phyloP scores from a whole-genome alignment of 2,329 filamentous ascomycete species.

The Coniochaeta sp. region DNA sequence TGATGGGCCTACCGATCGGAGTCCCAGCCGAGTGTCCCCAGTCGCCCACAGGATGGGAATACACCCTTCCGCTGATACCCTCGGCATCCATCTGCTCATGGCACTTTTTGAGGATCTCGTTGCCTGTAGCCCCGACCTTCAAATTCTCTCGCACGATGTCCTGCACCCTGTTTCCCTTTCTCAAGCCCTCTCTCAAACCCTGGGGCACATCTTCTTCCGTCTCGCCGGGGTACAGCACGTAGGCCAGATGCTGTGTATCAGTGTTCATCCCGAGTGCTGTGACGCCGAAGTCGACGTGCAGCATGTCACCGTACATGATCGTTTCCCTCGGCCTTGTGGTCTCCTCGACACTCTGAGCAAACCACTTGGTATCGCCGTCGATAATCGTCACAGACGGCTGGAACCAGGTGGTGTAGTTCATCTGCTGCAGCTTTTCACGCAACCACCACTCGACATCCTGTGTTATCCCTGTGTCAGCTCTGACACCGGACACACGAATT shows the following conservation, averaged over 20 bases:
- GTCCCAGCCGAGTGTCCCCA: slow-evolving; percentile 42
- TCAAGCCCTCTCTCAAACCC: slow-evolving; percentile 32
- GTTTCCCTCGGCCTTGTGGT: slow-evolving; percentile 2
- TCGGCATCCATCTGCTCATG: slow-evolving; percentile 32
- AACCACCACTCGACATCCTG: slow-evolving; percentile 44
- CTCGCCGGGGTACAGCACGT: slow-evolving; percentile 35
- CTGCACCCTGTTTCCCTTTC: slow-evolving; percentile 37
- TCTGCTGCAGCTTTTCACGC: slow-evolving; percentile 36
- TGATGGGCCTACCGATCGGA: slow-evolving; percentile 31
- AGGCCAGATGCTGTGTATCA: slow-evolving; percentile 42
- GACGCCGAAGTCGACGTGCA: slow-evolving; percentile 42
- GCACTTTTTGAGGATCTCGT: slow-evolving; percentile 32
- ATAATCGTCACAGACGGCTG: slow-evolving; percentile 37
- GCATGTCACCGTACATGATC: slow-evolving; percentile 36
- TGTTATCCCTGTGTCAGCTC: not conserved
- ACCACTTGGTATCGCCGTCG: slow-evolving; percentile 12
- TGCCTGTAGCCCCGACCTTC: slow-evolving; percentile 33
- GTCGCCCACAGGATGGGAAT: slow-evolving; percentile 42
- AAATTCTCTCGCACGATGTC: slow-evolving; percentile 38
- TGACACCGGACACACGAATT: not conserved
- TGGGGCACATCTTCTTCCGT: slow-evolving; percentile 31
- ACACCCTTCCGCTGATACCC: slow-evolving; percentile 37
- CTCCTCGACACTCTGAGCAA: slow-evolving; percentile 9
- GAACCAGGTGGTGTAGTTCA: slow-evolving; percentile 47
- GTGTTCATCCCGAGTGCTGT: slow-evolving; percentile 39